Percentiles rank a stretch among this genome's conserved stretches.
phyloP scores from a whole-genome alignment of 2,329 filamentous ascomycete species.

The Diplocarpon mali region DNA sequence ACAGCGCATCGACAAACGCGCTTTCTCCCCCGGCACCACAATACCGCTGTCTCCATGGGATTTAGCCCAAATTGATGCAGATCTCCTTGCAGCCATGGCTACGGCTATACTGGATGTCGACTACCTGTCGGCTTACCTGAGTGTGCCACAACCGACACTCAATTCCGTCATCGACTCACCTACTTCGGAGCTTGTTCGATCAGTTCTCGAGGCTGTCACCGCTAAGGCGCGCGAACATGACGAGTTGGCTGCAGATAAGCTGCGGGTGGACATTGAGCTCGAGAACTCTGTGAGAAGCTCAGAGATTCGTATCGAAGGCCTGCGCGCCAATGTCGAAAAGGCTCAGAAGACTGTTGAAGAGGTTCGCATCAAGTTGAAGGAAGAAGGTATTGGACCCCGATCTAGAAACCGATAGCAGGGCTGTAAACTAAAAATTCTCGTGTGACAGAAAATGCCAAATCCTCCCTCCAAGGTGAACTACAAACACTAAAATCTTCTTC shows the following conservation, averaged over 20 bases:
- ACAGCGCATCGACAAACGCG: conserved; percentile 8
- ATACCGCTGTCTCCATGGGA: conserved; percentile 5
- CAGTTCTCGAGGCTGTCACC: conserved; percentile 63
- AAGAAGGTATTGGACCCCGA: conserved; percentile 53
- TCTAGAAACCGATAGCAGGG: neutral
- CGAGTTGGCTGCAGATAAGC: conserved; percentile 73
- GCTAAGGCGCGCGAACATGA: conserved; percentile 76
- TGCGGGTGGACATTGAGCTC: conserved; percentile 82
- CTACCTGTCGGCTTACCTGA: conserved; percentile 63
- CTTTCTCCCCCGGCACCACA: neutral
- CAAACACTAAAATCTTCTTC: conserved; percentile 65
- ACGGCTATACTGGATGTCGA: conserved; percentile 53
- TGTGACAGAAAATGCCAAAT: conserved; percentile 60
- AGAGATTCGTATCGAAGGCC: conserved; percentile 70
- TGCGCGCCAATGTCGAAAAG: conserved; percentile 74
- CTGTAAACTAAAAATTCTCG: conserved; percentile 10
- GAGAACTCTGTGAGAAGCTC: conserved; percentile 79
- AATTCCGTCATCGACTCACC: conserved; percentile 52
- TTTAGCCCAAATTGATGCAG: conserved; percentile 16
- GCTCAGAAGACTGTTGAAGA: conserved; percentile 75
- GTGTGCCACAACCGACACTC: conserved; percentile 54
- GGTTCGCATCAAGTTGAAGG: conserved; percentile 66
- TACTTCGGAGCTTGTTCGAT: conserved; percentile 66
- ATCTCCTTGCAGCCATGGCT: conserved; percentile 38
- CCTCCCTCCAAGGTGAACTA: conserved; percentile 70